Evolutionary conservation across 1,284 basidiomycete genomes (phyloP), one percentile per base, ranked within the genome.

Genomic region (Ceratorhiza oryzae-sativae): DNA sequence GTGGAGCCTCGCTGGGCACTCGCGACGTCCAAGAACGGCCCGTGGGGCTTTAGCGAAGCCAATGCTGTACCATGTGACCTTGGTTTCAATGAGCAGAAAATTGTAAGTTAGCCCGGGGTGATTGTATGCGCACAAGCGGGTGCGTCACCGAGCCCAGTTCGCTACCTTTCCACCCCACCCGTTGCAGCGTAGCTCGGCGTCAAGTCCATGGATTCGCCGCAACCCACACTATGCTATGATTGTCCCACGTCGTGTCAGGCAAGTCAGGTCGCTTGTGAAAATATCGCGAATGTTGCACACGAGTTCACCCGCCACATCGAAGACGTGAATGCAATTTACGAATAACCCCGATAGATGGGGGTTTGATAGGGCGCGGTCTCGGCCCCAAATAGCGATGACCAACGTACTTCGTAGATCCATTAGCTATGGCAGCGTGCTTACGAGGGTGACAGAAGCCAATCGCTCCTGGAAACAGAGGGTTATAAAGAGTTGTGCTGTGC

Each of bases 401-500:
- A 53, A 30, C 25, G 39, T 39, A 15, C 10, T 62, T 23, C 27
- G 12, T 20, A 27, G 13, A 58, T 20, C 25, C 20, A 34, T 20
- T 18, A 30, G 53, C 34, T 34, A 45, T 48, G 30, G 36, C 18
- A 51, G 36, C 18, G 53, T 15, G 65, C 49, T 68, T 68, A 68
- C 65, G 63, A 70, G 59, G 27, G 27, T 13, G 42, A 32, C 13
- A 55, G 45, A 34, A 27, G 53, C 53, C 53, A 70, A 58, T 70
- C 42, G 53, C 25, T 20, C 23, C 13, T 36, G 42, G 67, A 48
- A n/a, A 23, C 59, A 25, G 53, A 23, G 32, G n/a, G 23, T n/a
- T 70, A 70, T 70, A 70, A 70, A 67, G 39, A 59, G 46, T 25
- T 30, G 42, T 55, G 39, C 61, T 56, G 41, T n/a, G 53, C 67